These are phyloP conservation scores for Podospora fimiseda DNA, from an alignment of 495 filamentous ascomycete genomes.

Conservation along the genomic window DNA sequence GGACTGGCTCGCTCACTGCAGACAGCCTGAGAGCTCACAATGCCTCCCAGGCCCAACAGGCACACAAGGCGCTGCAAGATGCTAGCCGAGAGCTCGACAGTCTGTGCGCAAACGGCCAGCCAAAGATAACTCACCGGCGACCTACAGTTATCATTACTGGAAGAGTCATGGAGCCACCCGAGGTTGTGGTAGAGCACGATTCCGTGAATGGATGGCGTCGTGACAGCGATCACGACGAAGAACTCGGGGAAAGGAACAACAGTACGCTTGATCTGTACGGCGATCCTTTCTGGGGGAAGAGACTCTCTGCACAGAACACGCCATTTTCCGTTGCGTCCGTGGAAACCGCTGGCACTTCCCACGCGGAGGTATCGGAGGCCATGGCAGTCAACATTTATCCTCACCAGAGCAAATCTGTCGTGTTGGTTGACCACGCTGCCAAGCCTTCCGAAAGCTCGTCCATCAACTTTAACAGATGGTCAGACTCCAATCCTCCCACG, in stretches of 20 bases:
- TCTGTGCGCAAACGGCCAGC: slow-evolving; percentile 14
- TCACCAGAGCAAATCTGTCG: slow-evolving; percentile 77
- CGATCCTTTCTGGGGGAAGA: slow-evolving; percentile 50
- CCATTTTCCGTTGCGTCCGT: slow-evolving; percentile 56
- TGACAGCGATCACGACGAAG: slow-evolving; percentile 2
- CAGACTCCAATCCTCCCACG: slow-evolving; percentile 19
- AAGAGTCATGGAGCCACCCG: not conserved
- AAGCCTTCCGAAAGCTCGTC: slow-evolving; percentile 33
- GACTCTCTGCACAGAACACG: slow-evolving; percentile 46
- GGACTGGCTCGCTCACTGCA: slow-evolving; percentile 58
- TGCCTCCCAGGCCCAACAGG: slow-evolving; percentile 30
- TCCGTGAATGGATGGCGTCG: slow-evolving; percentile 27
- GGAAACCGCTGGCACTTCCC: slow-evolving; percentile 46
- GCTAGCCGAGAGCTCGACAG: slow-evolving; percentile 23
- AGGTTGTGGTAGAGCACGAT: slow-evolving; percentile 19
- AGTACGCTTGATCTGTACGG: slow-evolving; percentile 43
- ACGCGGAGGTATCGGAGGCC: slow-evolving; percentile 65
- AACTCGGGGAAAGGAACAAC: slow-evolving; percentile 17
- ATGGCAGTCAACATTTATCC: slow-evolving; percentile 76
- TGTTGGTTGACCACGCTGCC: slow-evolving; percentile 67
- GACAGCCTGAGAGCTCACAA: slow-evolving; percentile 60
- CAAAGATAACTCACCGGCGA: not conserved
- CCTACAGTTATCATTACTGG: not conserved
- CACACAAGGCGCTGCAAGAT: slow-evolving; percentile 21
- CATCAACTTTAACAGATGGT: slow-evolving; percentile 11